Conservation (phyloP, 2,329 filamentous ascomycete species). For the Nemania sp. region DNA sequence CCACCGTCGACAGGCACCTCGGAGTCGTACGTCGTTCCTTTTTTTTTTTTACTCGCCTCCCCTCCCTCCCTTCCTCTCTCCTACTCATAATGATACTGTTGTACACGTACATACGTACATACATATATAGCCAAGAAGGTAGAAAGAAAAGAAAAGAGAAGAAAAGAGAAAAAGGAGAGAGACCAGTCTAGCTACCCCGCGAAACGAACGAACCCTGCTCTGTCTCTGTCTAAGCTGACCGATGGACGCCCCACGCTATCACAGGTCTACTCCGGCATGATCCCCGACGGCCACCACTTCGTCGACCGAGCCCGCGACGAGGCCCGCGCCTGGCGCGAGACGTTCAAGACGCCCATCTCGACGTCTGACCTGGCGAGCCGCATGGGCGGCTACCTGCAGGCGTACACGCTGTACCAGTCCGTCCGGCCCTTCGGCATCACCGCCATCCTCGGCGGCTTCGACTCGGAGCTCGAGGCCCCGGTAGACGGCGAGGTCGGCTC, state of each 20-base stretch:
- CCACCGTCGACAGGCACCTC: conserved; percentile 89
- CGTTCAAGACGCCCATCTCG: conserved; percentile 94
- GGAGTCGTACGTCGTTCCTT: conserved; percentile 73
- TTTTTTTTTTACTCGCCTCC: too few relatives aligned
- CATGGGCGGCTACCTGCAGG: conserved; percentile 95
- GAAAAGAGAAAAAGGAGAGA: too few relatives aligned
- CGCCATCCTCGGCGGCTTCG: conserved; percentile 90
- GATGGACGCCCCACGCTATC: not conserved
- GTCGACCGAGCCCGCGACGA: conserved; percentile 93
- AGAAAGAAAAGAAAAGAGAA: too few relatives aligned
- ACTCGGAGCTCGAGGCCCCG: conserved; percentile 80
- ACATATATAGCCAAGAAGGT: too few relatives aligned
- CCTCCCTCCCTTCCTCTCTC: not conserved
- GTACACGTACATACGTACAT: conserved; percentile 7
- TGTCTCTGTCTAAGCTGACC: too few relatives aligned
- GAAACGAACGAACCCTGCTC: too few relatives aligned
- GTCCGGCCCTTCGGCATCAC: conserved; percentile 97
- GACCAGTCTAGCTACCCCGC: too few relatives aligned
- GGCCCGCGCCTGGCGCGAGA: conserved; percentile 85
- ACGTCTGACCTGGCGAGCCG: conserved; percentile 85
- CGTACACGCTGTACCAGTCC: conserved; percentile 95
- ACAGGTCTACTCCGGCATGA: conserved; percentile 91
- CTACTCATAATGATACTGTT: not conserved
- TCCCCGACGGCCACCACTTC: conserved; percentile 95
- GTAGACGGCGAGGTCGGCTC: conserved; percentile 90